Evolutionary conservation across 2,329 filamentous ascomycete species (phyloP).

Genomic region (Acephala macrosclerotiorum): DNA sequence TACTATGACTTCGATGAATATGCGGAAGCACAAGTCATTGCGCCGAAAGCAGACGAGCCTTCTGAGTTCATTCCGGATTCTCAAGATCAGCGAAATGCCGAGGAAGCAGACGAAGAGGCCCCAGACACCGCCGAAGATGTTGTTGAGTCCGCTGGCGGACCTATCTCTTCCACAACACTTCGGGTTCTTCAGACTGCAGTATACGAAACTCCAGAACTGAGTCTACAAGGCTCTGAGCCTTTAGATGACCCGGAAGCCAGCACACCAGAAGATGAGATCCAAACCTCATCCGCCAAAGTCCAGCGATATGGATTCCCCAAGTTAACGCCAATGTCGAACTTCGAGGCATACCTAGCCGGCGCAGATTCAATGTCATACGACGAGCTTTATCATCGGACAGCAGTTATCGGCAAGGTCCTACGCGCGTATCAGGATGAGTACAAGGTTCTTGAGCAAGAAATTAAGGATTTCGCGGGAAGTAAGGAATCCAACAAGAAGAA

Average conservation of each 20-base stretch:
- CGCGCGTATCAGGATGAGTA: slow-evolving; percentile 38
- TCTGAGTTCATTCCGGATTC: background rate
- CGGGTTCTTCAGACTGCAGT: background rate
- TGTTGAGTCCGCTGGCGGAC: background rate
- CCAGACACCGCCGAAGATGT: too few species aligned
- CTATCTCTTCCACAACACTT: background rate
- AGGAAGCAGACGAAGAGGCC: background rate
- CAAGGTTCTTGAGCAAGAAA: slow-evolving; percentile 37
- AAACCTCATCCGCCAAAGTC: background rate
- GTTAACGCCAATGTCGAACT: slow-evolving; percentile 33
- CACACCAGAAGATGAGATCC: background rate
- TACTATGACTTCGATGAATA: background rate
- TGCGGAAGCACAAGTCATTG: background rate
- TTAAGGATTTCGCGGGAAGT: slow-evolving; percentile 35
- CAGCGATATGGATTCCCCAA: slow-evolving; percentile 35
- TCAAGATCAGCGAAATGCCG: background rate
- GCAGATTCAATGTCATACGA: slow-evolving; percentile 37
- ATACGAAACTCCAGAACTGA: background rate
- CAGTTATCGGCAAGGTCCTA: slow-evolving; percentile 31
- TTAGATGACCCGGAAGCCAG: background rate
- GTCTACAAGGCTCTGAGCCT: background rate
- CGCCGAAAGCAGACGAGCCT: background rate
- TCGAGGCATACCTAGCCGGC: slow-evolving; percentile 38
- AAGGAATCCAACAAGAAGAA: slow-evolving; percentile 29
- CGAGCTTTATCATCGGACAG: slow-evolving; percentile 37